These are phyloP conservation scores for Actinidia arguta DNA, from an alignment of 179 eudicot species.

Conservation along the genomic window DNA sequence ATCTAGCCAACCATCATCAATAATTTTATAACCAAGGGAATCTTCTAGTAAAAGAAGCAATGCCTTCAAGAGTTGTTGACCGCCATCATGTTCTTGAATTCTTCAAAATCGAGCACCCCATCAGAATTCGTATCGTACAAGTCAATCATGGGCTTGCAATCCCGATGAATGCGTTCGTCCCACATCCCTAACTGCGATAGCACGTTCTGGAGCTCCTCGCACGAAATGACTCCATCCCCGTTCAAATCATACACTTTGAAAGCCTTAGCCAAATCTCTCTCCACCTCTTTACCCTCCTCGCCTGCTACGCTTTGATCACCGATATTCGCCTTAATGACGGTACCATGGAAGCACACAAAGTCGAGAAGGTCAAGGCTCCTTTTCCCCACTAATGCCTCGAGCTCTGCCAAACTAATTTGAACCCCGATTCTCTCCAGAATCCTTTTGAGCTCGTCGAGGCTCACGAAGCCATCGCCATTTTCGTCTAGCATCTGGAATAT, in stretches of 20 bases:
- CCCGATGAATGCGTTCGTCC: constrained; percentile 45
- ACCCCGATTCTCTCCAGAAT: too few relatives aligned
- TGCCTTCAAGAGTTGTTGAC: background rate
- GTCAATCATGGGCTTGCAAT: constrained; percentile 54
- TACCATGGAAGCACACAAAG: constrained; percentile 54
- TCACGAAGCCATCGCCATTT: too few relatives aligned
- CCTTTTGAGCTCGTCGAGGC: too few relatives aligned
- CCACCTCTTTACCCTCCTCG: constrained; percentile 23
- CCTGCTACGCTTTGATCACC: background rate
- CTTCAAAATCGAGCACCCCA: constrained; percentile 77
- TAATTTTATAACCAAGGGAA: too few relatives aligned
- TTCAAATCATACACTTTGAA: constrained; percentile 74
- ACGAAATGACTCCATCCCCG: constrained; percentile 69
- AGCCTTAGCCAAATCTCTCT: constrained; percentile 55
- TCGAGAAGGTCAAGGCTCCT: constrained; percentile 25
- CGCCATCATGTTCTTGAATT: constrained; percentile 81
- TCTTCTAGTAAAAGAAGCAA: too few relatives aligned
- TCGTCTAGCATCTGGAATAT: too few relatives aligned
- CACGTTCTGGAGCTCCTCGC: constrained; percentile 72
- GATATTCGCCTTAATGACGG: constrained; percentile 3
- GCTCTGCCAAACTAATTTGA: too few relatives aligned
- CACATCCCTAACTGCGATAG: constrained; percentile 63
- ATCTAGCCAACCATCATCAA: too few relatives aligned
- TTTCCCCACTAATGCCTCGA: too few relatives aligned
- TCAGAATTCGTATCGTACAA: constrained; percentile 64